A percentile compares a stretch with the other conserved stretches of the same genome.
Evolutionary conservation across 2,329 filamentous ascomycete genomes (phyloP).

Genomic region (Thermomyces lanuginosus): DNA sequence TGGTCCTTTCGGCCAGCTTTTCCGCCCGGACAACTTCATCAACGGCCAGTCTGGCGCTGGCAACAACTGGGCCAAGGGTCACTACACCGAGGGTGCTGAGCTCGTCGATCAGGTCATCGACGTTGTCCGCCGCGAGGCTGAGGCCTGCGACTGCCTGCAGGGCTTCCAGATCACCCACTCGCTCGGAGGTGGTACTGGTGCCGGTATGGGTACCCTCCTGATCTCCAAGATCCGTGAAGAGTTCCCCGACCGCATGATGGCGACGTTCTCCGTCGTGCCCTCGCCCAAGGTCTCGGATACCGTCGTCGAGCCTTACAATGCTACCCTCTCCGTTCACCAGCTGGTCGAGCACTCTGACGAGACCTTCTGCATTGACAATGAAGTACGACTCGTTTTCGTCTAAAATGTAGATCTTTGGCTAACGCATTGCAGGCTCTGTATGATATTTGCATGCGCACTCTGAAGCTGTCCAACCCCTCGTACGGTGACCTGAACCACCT

Average conservation of each 20-base stretch:
- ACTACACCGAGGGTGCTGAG: slow-evolving; percentile 99
- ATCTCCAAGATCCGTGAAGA: slow-evolving; percentile 99
- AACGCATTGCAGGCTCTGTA: slow-evolving; percentile 55
- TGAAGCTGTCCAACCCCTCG: slow-evolving; percentile 96
- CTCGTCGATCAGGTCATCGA: slow-evolving; percentile 96
- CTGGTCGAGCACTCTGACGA: slow-evolving; percentile 99
- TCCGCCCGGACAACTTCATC: slow-evolving; percentile 99
- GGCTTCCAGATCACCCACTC: slow-evolving; percentile 99
- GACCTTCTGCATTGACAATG: slow-evolving; percentile 99
- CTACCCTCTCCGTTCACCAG: slow-evolving; percentile 96
- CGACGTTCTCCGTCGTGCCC: slow-evolving; percentile 96
- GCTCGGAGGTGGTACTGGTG: slow-evolving; percentile 98
- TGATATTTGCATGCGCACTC: slow-evolving; percentile 99
- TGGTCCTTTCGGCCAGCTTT: slow-evolving; percentile 95
- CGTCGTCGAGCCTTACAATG: slow-evolving; percentile 99
- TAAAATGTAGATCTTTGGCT: slow-evolving; percentile 4
- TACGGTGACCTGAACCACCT: slow-evolving; percentile 99
- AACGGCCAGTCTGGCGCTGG: slow-evolving; percentile 98
- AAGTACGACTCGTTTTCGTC: slow-evolving; percentile 34
- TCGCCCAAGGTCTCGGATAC: slow-evolving; percentile 99
- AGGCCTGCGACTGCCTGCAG: slow-evolving; percentile 98
- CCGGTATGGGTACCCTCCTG: slow-evolving; percentile 97
- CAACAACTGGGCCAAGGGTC: slow-evolving; percentile 99
- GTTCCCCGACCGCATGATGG: slow-evolving; percentile 99
- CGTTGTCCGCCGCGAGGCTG: slow-evolving; percentile 95